Evolutionary conservation across 1,139 yeast species (phyloP), one percentile per base, ranked within the genome.

Genomic region (Sugiyamaella grinbergsii): DNA sequence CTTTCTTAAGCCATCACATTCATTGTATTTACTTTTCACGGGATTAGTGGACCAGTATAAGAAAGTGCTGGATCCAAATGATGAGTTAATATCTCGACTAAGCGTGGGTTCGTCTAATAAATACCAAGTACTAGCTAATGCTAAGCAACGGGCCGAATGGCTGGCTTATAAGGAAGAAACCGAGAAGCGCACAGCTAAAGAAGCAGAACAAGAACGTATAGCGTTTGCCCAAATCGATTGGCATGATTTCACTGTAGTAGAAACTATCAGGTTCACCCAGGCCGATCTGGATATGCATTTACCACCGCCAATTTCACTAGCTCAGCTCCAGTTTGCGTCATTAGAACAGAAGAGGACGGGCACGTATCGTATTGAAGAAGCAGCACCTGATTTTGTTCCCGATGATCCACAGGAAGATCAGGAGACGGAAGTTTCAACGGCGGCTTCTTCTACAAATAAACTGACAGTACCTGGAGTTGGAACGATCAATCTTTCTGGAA

Each of bases 191-290:
- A 62, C 64, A 26, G 59, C 67, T 52, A 64, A 72, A 62, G 59
- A 67, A 51, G 59, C 68, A 49, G 71, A 71, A 54, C 57, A 71
- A 47, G 76, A 77, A 47, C 57, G 64, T 68, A 73, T 80, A 23
- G 82, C 79, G 42, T 87, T 77, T 68, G 91, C 94, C 0, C 79
- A 85, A 26, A 83, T 89, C 22, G 91, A 91, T 67, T 93, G 98
- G 98, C 83, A 83, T 54, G 88, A 86, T 55, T 90, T 90, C 63
- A 72, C 76, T 1, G 73, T 89, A 15, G 85, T 86, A 2, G 90
- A 83, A 45, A 81, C 83, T 1, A 74, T 89, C 10, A 80, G 77
- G 49, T 85, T 90, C 60, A 81, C 80, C 33, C 82, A 81, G 1
- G 73, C 82, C 1, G 96, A 88, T 64, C 74, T 76, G 50, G 81